Evolutionary conservation across 441 rosid genomes (phyloP), one percentile per base, ranked within the genome.

Genomic region (Populus tomentosa): DNA sequence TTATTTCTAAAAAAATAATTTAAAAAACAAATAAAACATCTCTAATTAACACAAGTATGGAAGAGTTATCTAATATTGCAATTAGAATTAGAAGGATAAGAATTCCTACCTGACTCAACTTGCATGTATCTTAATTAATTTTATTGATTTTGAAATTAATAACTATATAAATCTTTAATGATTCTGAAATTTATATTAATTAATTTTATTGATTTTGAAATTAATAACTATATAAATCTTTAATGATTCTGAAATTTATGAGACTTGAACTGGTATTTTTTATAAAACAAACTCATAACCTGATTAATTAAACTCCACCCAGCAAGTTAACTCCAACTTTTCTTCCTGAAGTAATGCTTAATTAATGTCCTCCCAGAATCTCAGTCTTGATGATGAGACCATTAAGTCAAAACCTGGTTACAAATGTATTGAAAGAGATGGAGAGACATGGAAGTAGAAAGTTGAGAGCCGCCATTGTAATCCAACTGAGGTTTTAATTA

Each of bases 51-150:
- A 53, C 71, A 72, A 24, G 0, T 38, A 69, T 70, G 21, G 36
- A 74, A 10, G 3, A 13, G 23, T 74, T 61, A 26, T 62, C 36
- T 38, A n/a, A n/a, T n/a, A 26, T 21, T 40, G n/a, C 56, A 59
- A 14, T 78, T 68, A 50, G 70, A 73, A 72, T 74, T 75, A 67
- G 67, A 69, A 38, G 38, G 32, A 78, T 76, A 59, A 86, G 79
- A 61, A 69, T 65, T 67, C 71, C 83, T 71, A 83, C 89, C 87
- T 83, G 85, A 70, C 74, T 76, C 11, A 28, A 4, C 4, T 28
- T 28, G 0, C 30, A 28, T 0, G 28, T 28, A 28, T 28, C 0
- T 28, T 0, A 28, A 28, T 28, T 28, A 28, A 2, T 28, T 2
- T 28, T 28, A 28, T 0, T 2, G 1, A 2, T 2, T 28, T 28